Evolutionary conservation across 164 flowering plant genomes (phyloP).

Genomic region (Macadamia integrifolia): DNA sequence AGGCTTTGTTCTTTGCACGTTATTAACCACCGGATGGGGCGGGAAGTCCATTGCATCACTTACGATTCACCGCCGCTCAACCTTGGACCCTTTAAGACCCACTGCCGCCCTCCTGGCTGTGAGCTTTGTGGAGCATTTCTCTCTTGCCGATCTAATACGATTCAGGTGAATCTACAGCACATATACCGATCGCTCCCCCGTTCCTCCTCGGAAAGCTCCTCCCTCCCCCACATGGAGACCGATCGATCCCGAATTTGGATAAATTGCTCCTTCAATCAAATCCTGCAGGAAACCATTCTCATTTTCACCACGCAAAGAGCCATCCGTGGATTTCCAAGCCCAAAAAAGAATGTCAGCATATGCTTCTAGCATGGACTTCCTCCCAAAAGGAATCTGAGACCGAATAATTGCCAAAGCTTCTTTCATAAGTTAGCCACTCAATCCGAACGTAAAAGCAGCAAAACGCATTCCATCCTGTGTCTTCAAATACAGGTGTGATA

Average conservation of each 20-base stretch:
- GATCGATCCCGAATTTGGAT: conserved; percentile 40
- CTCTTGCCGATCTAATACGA: too few relatives aligned
- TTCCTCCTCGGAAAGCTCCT: too few relatives aligned
- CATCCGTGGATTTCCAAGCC: conserved; percentile 72
- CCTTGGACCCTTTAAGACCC: too few relatives aligned
- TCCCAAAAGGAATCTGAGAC: conserved; percentile 84
- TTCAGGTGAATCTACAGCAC: too few relatives aligned
- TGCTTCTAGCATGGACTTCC: conserved; percentile 79
- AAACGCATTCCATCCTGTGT: conserved; percentile 81
- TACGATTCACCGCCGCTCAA: too few relatives aligned
- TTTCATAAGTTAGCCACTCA: conserved; percentile 62
- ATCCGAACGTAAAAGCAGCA: conserved; percentile 59
- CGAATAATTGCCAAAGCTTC: conserved; percentile 70
- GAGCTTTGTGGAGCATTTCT: too few relatives aligned
- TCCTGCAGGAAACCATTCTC: conserved; percentile 69
- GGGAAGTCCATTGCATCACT: too few relatives aligned
- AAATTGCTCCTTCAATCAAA: conserved; percentile 75
- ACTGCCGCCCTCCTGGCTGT: too few relatives aligned
- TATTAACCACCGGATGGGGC: too few relatives aligned
- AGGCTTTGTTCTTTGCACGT: too few relatives aligned
- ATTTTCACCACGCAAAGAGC: conserved; percentile 40
- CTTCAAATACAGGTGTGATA: conserved; percentile 82
- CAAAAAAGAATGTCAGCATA: conserved; percentile 72
- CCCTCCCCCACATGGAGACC: too few relatives aligned
- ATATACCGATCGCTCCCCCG: too few relatives aligned